These are phyloP conservation scores for Trifolium repens DNA, from an alignment of 306 rosid genomes.

Conservation along the genomic window DNA sequence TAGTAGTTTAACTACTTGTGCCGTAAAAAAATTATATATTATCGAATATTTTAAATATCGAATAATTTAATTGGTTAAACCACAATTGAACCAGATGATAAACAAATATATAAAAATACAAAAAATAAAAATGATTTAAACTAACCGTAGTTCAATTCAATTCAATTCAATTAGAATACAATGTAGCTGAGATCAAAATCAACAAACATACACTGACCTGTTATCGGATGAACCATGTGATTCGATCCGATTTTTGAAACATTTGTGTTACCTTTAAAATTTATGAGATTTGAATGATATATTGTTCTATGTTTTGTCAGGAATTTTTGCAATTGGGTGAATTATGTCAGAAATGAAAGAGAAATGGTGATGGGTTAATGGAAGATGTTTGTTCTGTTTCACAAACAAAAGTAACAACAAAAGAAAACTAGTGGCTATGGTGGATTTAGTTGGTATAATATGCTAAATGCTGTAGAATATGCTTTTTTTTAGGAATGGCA, in stretches of 20 bases:
- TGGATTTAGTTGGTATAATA: slow-evolving; percentile 14
- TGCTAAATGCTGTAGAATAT: slow-evolving; percentile 26
- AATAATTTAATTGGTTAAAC: too few species aligned
- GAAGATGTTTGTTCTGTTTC: background rate
- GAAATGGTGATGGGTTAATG: background rate
- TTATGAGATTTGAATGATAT: too few species aligned
- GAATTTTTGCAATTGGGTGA: background rate
- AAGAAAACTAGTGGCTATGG: slow-evolving; percentile 12
- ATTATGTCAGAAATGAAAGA: background rate
- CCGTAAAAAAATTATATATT: too few species aligned
- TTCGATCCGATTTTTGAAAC: background rate
- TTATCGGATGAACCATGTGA: background rate
- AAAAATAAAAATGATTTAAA: too few species aligned
- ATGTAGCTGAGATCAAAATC: background rate
- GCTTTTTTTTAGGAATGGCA: background rate
- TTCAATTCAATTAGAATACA: background rate
- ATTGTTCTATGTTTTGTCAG: background rate
- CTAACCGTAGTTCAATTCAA: background rate
- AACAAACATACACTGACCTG: too few species aligned
- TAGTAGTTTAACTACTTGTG: too few species aligned
- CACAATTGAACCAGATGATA: background rate
- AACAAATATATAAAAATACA: too few species aligned
- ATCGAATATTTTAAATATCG: too few species aligned
- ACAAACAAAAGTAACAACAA: background rate
- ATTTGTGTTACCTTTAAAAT: background rate